phyloP scores from a whole-genome alignment of 2,329 filamentous ascomycete species.

The Colletotrichum tabaci region DNA sequence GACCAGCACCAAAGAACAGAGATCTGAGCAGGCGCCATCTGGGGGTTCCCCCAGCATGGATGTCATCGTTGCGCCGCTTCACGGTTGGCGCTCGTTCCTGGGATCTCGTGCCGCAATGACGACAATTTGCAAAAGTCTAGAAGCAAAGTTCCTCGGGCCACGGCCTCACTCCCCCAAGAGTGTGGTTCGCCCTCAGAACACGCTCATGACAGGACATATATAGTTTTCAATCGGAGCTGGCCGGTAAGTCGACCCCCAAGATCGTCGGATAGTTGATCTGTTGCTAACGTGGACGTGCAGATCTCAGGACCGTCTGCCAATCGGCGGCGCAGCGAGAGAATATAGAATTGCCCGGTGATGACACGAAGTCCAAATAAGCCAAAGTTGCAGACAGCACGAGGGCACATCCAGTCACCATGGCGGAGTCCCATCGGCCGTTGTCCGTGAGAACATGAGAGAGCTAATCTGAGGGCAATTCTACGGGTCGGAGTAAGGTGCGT shows the following conservation, averaged over 20 bases:
- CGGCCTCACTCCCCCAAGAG: conserved; percentile 25
- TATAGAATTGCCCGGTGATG: conserved; percentile 53
- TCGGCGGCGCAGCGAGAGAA: conserved; percentile 39
- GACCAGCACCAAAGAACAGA: conserved; percentile 51
- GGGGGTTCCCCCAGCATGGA: neutral
- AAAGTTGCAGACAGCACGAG: conserved; percentile 58
- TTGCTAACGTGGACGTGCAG: conserved; percentile 19
- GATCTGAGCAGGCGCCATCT: conserved; percentile 51
- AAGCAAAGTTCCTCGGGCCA: conserved; percentile 35
- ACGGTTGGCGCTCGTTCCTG: conserved; percentile 18
- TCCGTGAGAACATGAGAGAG: conserved; percentile 59
- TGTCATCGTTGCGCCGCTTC: conserved; percentile 21
- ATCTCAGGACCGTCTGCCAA: conserved; percentile 32
- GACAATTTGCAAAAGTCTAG: conserved; percentile 42
- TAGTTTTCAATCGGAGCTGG: conserved; percentile 60
- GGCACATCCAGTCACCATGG: conserved; percentile 38
- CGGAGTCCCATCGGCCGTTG: conserved; percentile 47
- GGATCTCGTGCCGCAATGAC: conserved; percentile 45
- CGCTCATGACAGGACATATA: conserved; percentile 45
- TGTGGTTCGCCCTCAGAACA: conserved; percentile 9
- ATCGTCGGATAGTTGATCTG: neutral
- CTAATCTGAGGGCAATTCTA: conserved; percentile 56
- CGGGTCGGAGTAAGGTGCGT: neutral
- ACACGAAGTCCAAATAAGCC: conserved; percentile 55
- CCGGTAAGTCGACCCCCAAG: conserved; percentile 9